Percentiles rank a stretch among this genome's conserved stretches.
phyloP scores from a whole-genome alignment of 257 asterid species.

The Nicotiana tabacum region DNA sequence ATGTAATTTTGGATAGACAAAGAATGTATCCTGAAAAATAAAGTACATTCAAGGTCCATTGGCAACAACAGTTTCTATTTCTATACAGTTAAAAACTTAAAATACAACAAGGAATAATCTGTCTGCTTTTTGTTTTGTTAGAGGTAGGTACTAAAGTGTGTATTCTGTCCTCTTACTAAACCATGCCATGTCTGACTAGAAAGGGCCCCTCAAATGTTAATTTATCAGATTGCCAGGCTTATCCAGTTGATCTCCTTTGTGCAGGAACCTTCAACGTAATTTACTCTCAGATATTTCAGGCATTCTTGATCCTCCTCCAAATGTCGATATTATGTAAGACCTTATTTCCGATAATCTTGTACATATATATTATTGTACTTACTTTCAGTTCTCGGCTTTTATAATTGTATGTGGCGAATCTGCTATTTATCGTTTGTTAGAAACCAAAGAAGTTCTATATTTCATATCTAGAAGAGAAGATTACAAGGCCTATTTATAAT shows the following conservation, averaged over 20 bases:
- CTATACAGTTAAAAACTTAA: not conserved
- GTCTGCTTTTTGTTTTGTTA: not conserved
- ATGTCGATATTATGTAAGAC: conserved; percentile 39
- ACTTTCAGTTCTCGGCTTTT: not conserved
- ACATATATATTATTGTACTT: not conserved
- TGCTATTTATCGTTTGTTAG: not conserved
- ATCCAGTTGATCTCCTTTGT: conserved; percentile 13
- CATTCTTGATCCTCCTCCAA: conserved; percentile 34
- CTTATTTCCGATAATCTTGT: not conserved
- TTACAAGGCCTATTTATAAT: no score
- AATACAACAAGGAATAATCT: not conserved
- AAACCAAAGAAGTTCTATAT: no score
- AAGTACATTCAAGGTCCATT: not conserved
- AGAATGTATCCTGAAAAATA: not conserved
- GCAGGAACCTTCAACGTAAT: conserved; percentile 45
- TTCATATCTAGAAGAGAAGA: no score
- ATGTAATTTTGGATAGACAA: not conserved
- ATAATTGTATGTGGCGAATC: not conserved
- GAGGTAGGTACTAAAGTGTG: not conserved
- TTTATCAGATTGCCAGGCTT: not conserved
- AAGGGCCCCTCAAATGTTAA: not conserved
- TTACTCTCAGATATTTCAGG: conserved; percentile 47
- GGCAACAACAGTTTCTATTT: not conserved
- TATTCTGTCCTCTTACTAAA: not conserved
- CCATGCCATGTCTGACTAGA: not conserved